Evolutionary conservation across 345 rosid species (phyloP).

Genomic region (Clausena lansium): DNA sequence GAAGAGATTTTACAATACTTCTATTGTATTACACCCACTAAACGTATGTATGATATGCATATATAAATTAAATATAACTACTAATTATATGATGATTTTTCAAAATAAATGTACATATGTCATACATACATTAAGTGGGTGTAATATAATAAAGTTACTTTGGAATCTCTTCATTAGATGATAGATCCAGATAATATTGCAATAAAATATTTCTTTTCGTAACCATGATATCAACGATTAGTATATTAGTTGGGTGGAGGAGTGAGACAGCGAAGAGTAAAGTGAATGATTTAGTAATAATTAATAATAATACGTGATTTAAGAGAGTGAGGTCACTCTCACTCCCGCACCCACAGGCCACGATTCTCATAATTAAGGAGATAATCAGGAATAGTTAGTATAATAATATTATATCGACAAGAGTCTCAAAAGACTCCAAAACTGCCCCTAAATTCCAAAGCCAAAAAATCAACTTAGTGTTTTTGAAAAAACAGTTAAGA

Average conservation of each 20-base stretch:
- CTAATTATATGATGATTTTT: too few species aligned
- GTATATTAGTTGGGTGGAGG: background rate
- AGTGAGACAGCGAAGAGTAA: background rate
- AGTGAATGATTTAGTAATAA: constrained; percentile 37
- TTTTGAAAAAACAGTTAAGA: background rate
- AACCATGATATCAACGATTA: too few species aligned
- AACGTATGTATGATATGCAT: too few species aligned
- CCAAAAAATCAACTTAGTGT: constrained; percentile 22
- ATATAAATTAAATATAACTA: too few species aligned
- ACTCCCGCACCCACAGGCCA: background rate
- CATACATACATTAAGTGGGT: too few species aligned
- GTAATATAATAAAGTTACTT: too few species aligned
- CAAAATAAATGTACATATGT: too few species aligned
- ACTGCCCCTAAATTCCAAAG: constrained; percentile 26
- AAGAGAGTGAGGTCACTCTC: background rate
- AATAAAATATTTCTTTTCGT: too few species aligned
- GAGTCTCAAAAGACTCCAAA: constrained; percentile 50
- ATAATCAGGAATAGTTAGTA: background rate
- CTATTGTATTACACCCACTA: too few species aligned
- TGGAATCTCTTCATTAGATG: too few species aligned
- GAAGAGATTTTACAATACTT: background rate
- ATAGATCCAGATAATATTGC: too few species aligned
- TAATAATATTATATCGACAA: constrained; percentile 20
- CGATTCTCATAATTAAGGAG: background rate
- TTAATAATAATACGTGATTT: constrained; percentile 24